These are phyloP conservation scores for Crepidotus sp. DNA, from an alignment of 1,284 basidiomycete genomes.

Conservation along the genomic window DNA sequence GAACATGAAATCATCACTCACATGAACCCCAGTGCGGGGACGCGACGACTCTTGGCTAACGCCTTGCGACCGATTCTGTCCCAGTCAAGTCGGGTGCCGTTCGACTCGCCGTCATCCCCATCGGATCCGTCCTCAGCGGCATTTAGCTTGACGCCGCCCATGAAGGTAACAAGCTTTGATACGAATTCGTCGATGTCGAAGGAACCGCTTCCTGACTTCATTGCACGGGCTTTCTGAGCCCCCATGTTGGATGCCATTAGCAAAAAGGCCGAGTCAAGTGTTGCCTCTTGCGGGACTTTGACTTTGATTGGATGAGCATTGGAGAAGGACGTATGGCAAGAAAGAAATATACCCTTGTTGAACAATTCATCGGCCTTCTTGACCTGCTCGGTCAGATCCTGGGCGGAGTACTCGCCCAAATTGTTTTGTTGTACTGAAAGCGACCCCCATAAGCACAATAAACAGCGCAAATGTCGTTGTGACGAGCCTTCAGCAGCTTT, in stretches of 20 bases:
- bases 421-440: conserved; percentile 35
- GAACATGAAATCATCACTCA: conserved; percentile 28
- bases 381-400: conserved; percentile 47
- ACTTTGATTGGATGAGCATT: conserved; percentile 34
- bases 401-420: conserved; percentile 47
- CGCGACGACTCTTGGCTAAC: conserved; percentile 63
- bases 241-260: conserved; percentile 60
- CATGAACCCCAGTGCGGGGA: conserved; percentile 75
- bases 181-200: conserved; percentile 85
- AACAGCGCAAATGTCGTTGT: neutral
- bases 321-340: conserved; percentile 7
- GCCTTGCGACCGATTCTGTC: conserved; percentile 66
- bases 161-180: conserved; percentile 56
- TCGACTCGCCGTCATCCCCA: conserved; percentile 33
- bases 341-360: conserved; percentile 44
- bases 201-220: conserved; percentile 73
- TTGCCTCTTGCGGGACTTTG: conserved; percentile 73
- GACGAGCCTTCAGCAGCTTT: conserved; percentile 52
- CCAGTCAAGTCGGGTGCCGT: conserved; percentile 51
- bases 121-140: conserved; percentile 39
- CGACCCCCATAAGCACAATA: neutral
- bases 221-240: conserved; percentile 74
- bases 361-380: conserved; percentile 52
- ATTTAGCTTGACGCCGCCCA: conserved; percentile 56
- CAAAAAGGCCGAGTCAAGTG: conserved; percentile 69